Percentiles rank a stretch among this genome's conserved stretches.
Conservation (phyloP, 495 filamentous ascomycete species). For the Sphaerosporella brunnea region DNA sequence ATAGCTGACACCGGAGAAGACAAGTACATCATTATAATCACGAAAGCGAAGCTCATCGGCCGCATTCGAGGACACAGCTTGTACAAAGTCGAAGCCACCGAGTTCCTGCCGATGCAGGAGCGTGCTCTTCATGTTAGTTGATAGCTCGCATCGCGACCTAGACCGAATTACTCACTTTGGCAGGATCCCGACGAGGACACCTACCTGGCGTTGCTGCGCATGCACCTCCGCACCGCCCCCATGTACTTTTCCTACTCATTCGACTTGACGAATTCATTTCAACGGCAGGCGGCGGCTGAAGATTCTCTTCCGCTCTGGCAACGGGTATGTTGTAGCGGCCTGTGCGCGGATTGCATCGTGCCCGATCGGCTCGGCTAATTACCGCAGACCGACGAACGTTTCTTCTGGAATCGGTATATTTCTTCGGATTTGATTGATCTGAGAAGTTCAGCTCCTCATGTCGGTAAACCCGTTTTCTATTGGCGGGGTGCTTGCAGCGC, state of each 20-base stretch:
- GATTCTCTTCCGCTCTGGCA: constrained; percentile 62
- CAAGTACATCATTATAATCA: constrained; percentile 93
- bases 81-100: constrained; percentile 77
- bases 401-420: constrained; percentile 95
- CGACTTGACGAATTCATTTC: constrained; percentile 87
- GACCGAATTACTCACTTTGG: background rate
- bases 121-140: constrained; percentile 47
- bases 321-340: constrained; percentile 27
- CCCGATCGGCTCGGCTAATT: background rate
- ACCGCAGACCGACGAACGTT: constrained; percentile 67
- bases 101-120: constrained; percentile 87
- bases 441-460: constrained; percentile 33
- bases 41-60: constrained; percentile 80
- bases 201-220: constrained; percentile 62
- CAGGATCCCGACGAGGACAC: constrained; percentile 77
- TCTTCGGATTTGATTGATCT: constrained; percentile 84
- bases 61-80: constrained; percentile 82
- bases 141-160: background rate
- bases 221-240: constrained; percentile 58
- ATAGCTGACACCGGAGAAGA: constrained; percentile 35
- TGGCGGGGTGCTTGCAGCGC: too few relatives aligned
- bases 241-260: constrained; percentile 98
- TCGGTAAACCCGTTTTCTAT: constrained; percentile 23
- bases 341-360: background rate
- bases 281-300: constrained; percentile 65